Evolutionary conservation across 768 basidiomycete genomes (phyloP), one percentile per base, ranked within the genome.

Genomic region (Mycena galericulata): DNA sequence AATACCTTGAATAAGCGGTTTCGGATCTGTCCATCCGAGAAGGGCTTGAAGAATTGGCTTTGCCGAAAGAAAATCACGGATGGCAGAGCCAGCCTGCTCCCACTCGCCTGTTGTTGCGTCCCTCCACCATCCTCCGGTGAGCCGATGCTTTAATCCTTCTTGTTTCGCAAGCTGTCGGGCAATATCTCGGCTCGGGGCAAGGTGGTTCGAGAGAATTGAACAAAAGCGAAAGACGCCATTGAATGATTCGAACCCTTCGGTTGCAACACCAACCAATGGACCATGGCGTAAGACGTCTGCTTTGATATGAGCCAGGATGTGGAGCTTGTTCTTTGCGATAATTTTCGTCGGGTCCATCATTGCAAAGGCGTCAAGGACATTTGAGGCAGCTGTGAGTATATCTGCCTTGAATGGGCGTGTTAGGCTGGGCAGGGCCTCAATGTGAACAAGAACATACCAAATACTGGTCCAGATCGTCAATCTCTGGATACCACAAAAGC

Each of bases 401-500:
- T 56, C 55, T 8, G 11, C 40, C 55, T 56, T 45, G 18, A 45
- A n/a, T n/a, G 7, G 11, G 15, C 6, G 4, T n/a, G 7, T 45
- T 45, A 45, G 43, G 9, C 7, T 8, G 4, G 43, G 22, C 20
- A 22, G 5, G 18, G 11, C 9, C 2, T n/a, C 10, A 22, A 45
- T 45, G 20, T 14, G 14, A 22, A 45, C 6, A 9, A 5, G 20
- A 22, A 55, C 45, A 14, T 26, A 79, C 74, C 15, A 77, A 26
- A 62, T 79, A 79, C 11, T 30, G 11, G 1, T 79, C 68, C 0
- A 18, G 61, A 26, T 78, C 46, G 1, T 73, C 41, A 18, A 80
- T 80, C 36, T 58, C 47, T 0, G 70, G 77, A 18, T 75, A 71
- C 79, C 79, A 80, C 1, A 80, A 54, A 1, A 79, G 70, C 0